Evolutionary conservation across 805 yeast genomes (phyloP).

Genomic region (Cyberlindnera xylosilytica): DNA sequence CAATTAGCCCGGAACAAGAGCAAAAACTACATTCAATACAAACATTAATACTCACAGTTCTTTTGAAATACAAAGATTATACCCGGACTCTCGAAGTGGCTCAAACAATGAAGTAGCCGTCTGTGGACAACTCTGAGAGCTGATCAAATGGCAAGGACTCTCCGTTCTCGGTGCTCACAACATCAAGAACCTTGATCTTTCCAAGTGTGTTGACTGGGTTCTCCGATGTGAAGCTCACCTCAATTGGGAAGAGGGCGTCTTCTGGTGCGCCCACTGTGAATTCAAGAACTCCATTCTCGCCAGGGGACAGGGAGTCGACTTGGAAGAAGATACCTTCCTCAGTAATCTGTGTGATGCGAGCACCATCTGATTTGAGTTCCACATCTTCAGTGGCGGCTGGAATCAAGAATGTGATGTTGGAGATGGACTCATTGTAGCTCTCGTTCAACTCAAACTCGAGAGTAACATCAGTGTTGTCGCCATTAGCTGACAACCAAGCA

Average conservation of each 20-base stretch:
- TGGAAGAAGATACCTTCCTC: slow-evolving; percentile 73
- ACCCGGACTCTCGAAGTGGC: background rate
- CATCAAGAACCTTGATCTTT: slow-evolving; percentile 58
- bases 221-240: slow-evolving; percentile 55
- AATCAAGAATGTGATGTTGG: slow-evolving; percentile 53
- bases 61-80: too few relatives aligned
- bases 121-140: slow-evolving; percentile 53
- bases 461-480: slow-evolving; percentile 66
- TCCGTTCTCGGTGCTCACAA: slow-evolving; percentile 47
- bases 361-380: slow-evolving; percentile 49
- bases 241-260: slow-evolving; percentile 86
- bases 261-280: slow-evolving; percentile 75
- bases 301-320: slow-evolving; percentile 51
- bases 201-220: slow-evolving; percentile 56
- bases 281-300: slow-evolving; percentile 71
- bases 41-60: too few relatives aligned
- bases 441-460: slow-evolving; percentile 80
- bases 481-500: slow-evolving; percentile 77
- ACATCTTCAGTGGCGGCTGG: slow-evolving; percentile 64
- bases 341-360: slow-evolving; percentile 51
- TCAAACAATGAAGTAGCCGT: slow-evolving; percentile 53
- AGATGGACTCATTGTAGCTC: slow-evolving; percentile 43
- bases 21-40: too few relatives aligned
- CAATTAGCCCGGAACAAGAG: too few relatives aligned
- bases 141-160: slow-evolving; percentile 70